Percentiles rank a stretch among this genome's conserved stretches.
Conservation (phyloP, 768 basidiomycete genomes). For the Gymnopilus junonius region DNA sequence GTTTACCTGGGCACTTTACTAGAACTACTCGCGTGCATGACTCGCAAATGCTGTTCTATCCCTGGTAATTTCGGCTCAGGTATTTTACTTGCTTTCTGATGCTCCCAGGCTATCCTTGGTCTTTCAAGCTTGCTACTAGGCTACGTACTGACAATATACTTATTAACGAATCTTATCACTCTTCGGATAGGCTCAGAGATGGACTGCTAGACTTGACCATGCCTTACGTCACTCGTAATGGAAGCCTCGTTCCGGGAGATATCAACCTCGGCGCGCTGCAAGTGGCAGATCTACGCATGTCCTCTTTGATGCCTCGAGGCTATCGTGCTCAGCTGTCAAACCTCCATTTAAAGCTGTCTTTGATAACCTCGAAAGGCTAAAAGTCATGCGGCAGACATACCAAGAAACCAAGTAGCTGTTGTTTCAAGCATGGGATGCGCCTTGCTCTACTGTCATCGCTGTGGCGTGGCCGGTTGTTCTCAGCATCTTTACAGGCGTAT, state of each 20-base stretch:
- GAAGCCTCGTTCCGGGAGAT: background rate
- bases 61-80: background rate
- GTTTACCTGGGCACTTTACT: background rate
- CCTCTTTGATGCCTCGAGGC: background rate
- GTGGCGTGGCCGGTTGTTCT: background rate
- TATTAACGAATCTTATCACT: background rate
- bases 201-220: background rate
- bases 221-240: background rate
- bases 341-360: background rate
- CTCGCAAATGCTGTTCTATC: background rate
- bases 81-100: background rate
- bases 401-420: background rate
- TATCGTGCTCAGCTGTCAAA: background rate
- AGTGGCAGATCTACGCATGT: background rate
- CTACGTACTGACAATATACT: background rate
- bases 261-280: background rate
- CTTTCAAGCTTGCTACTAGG: background rate
- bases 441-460: background rate
- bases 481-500: background rate
- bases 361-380: background rate
- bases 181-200: background rate
- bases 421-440: background rate
- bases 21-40: background rate
- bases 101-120: background rate
- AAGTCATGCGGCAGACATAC: background rate